Conservation (phyloP, 331 rosid species). For the Ulmus americana region DNA sequence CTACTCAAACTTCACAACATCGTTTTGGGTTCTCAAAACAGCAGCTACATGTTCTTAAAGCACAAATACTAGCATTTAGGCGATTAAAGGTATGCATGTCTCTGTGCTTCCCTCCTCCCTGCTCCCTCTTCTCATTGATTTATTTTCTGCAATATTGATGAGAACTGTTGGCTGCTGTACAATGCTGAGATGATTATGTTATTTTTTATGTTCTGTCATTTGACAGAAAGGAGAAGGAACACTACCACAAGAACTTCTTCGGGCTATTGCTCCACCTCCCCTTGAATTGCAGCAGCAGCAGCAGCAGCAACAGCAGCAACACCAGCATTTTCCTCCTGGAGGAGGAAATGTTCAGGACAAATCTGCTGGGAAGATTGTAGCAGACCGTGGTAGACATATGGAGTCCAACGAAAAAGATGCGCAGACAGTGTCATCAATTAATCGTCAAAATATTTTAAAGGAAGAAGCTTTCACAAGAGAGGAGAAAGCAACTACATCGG, state of each 20-base stretch:
- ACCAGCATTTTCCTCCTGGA: constrained; percentile 46
- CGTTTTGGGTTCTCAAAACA: constrained; percentile 68
- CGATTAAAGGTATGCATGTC: constrained; percentile 67
- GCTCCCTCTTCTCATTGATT: not conserved
- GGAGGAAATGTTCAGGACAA: constrained; percentile 62
- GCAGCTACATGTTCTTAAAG: constrained; percentile 95
- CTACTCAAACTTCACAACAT: constrained; percentile 51
- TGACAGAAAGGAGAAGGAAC: constrained; percentile 93
- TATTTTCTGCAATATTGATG: constrained; percentile 1
- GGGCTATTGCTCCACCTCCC: constrained; percentile 85
- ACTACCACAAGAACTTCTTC: constrained; percentile 94
- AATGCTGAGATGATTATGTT: constrained; percentile 11
- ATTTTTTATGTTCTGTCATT: constrained; percentile 26
- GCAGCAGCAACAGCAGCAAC: constrained; percentile 58
- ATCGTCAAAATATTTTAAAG: constrained; percentile 44
- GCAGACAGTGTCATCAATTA: constrained; percentile 41
- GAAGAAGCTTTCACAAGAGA: constrained; percentile 63
- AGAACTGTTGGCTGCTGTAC: not conserved
- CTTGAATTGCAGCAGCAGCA: constrained; percentile 50
- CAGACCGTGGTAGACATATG: constrained; percentile 42
- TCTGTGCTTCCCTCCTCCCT: constrained; percentile 11
- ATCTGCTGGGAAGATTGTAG: constrained; percentile 47
- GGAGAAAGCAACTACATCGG: constrained; percentile 48
- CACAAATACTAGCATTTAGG: constrained; percentile 95
- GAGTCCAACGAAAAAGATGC: constrained; percentile 61